A percentile compares a stretch with the other conserved stretches of the same genome.
phyloP scores from a whole-genome alignment of 2,329 filamentous ascomycete genomes.

The Xylaria sp. region DNA sequence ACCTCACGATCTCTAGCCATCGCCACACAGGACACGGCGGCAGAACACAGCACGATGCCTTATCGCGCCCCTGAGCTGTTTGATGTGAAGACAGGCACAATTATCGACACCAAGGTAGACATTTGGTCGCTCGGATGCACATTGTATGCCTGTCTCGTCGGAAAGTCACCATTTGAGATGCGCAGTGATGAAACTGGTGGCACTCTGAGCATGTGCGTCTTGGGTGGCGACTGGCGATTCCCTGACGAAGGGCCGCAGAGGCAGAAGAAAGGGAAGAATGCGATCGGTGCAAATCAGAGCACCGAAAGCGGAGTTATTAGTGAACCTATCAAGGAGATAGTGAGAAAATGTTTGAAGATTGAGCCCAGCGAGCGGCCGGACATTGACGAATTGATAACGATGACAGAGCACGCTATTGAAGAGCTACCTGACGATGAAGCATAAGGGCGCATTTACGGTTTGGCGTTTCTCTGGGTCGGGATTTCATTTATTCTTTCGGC shows the following conservation, averaged over 20 bases:
- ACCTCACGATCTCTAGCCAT: conserved; percentile 91
- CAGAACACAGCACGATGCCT: conserved; percentile 97
- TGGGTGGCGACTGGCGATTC: conserved; percentile 96
- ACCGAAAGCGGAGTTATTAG: conserved; percentile 71
- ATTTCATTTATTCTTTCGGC: conserved; percentile 2
- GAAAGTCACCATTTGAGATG: conserved; percentile 96
- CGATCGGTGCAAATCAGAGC: conserved; percentile 47
- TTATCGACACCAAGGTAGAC: conserved; percentile 95
- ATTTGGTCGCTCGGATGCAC: conserved; percentile 98
- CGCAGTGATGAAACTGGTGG: conserved; percentile 96
- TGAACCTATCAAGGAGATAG: conserved; percentile 85
- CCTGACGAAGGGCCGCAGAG: conserved; percentile 82
- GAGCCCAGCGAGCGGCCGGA: conserved; percentile 85
- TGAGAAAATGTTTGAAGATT: conserved; percentile 84
- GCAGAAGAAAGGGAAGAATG: conserved; percentile 58
- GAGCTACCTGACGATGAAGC: conserved; percentile 48
- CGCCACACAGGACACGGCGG: conserved; percentile 91
- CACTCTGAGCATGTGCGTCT: conserved; percentile 88
- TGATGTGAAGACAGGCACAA: conserved; percentile 92
- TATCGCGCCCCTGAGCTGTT: conserved; percentile 98
- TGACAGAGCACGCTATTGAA: conserved; percentile 51
- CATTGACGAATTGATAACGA: conserved; percentile 51
- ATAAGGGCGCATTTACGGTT: conserved; percentile 31
- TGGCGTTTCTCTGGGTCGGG: conserved; percentile 30
- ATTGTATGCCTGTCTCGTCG: conserved; percentile 95